Base-by-base conservation (phyloP, 2,329 filamentous ascomycete species). In the Paecilomyces variotii region DNA sequence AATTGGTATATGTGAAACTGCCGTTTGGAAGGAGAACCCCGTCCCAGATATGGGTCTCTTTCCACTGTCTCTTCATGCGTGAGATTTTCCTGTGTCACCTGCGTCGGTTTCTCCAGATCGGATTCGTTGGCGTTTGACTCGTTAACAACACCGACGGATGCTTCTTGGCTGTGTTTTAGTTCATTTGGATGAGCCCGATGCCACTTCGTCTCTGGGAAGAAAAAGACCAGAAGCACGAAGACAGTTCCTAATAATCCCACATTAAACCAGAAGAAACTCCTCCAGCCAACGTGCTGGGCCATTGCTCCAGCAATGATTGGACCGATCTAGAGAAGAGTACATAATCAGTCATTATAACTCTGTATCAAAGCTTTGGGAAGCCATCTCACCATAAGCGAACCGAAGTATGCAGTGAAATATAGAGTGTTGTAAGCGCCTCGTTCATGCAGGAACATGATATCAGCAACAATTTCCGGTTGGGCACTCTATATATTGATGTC, bases 211-310 rank as follows among this genome's bases (percentile, higher is more conserved):
- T 87, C 85, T 0, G 85, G 85, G 64, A 87, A 87, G 64, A 83
- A 74, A 66, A 86, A 83, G 28, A 86, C 68, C 34, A 81, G 76
- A 66, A 83, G 74, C 3, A 85, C 30, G 25, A 82, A 70, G 0
- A 79, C 78, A 2, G 82, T 65, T 1, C 73, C 79, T 2, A 84
- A 70, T 1, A 87, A 55, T 1, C 68, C 85, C 1, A 83, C 80
- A 62, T 87, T 86, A 61, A 87, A 74, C 84, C 84, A 87, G 82
- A 84, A 87, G 68, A 87, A 87, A 65, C 74, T 84, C 27, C 83
- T 75, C 81, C 83, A 86, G 54, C 84, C 84, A 3, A 80, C 68
- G 35, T 82, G 78, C 51, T 81, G 73, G 1, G 83, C 79, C 84
- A 88, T 87, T 0, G 81, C 72, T 1, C 85, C 85, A 0, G 82